Evolutionary conservation across 352 stramenopile species (phyloP).

Genomic region (Pythium scleroteichum): DNA sequence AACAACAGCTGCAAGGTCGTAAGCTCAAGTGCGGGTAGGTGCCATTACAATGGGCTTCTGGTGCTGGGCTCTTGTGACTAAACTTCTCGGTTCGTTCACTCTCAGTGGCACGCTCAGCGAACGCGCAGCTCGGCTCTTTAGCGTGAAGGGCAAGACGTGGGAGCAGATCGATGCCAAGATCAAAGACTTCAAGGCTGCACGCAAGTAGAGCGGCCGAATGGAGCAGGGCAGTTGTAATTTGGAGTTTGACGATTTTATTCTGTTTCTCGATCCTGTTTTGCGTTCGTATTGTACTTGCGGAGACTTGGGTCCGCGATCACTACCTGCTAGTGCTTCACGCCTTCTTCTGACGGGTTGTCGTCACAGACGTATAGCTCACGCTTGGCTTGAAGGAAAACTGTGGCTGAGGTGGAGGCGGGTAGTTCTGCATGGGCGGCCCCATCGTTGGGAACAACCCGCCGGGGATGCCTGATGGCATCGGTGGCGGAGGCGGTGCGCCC

Average conservation of each 20-base stretch:
- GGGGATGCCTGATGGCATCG: constrained; percentile 30
- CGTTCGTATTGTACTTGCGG: neutral
- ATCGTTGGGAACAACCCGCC: constrained; percentile 38
- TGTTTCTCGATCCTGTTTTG: neutral
- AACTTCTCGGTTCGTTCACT: constrained; percentile 9
- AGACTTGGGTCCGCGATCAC: neutral
- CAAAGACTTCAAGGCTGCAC: constrained; percentile 52
- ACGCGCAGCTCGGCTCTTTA: constrained; percentile 90
- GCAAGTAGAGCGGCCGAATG: constrained; percentile 6
- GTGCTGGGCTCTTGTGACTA: neutral
- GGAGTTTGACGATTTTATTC: neutral
- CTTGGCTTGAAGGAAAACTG: constrained; percentile 66
- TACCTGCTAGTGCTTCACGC: constrained; percentile 4
- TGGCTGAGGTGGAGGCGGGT: constrained; percentile 32
- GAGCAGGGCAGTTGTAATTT: too few species aligned
- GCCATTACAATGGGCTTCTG: neutral
- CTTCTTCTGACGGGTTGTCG: constrained; percentile 59
- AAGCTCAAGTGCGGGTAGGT: constrained; percentile 96
- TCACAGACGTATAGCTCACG: constrained; percentile 77
- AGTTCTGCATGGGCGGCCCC: constrained; percentile 30
- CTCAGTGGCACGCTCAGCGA: constrained; percentile 87
- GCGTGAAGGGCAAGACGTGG: constrained; percentile 90
- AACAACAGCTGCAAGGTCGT: constrained; percentile 89
- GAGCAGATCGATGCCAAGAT: constrained; percentile 89
- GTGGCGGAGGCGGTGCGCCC: constrained; percentile 29